Evolutionary conservation across 1,139 yeast species (phyloP), one percentile per base, ranked within the genome.

Genomic region (Blastobotrys illinoisensis): DNA sequence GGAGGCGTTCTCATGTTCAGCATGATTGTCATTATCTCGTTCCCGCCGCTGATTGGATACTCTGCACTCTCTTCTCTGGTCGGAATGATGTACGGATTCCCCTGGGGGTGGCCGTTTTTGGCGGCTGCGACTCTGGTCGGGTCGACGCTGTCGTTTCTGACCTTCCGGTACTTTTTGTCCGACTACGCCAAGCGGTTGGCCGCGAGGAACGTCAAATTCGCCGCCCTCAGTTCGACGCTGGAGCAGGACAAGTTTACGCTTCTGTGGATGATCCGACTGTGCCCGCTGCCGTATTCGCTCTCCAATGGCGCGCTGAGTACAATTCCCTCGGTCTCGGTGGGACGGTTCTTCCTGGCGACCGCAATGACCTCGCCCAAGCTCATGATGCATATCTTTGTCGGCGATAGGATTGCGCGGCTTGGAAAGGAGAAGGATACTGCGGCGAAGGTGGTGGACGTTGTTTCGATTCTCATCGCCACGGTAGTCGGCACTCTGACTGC

Each of bases 231-330:
- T 0, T 83, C 84, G 56, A 86, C 90, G 6, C 71, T 93, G 58
- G 84, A 83, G 54, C 76, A 79, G 51, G 86, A 84, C 58, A 84
- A 88, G 56, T 78, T 90, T 57, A 68, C 82, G 58, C 71, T 93
- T 46, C 71, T 93, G 54, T 79, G 85, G 54, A 76, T 91, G 67
- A 79, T 93, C 47, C 76, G 97, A 54, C 71, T 91, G 56, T 89
- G 97, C 63, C 99, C 99, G 0, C 79, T 91, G 63, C 98, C 99
- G 0, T 93, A 91, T 67, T 88, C 97, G 3, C 74, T 91, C 47
- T 86, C 95, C 0, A 93, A 93, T 66, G 98, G 97, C 3, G 97
- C 96, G 0, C 76, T 93, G 61, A 93, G 95, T 5, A 86, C 93
- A 2, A 80, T 91, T 20, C 96, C 95, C 0, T 86, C 88, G 28